A percentile compares a stretch with the other conserved stretches of the same genome.
These are phyloP conservation scores for Ambispora gerdemannii DNA, from an alignment of 192 early-diverging fungal species.

Conservation along the genomic window DNA sequence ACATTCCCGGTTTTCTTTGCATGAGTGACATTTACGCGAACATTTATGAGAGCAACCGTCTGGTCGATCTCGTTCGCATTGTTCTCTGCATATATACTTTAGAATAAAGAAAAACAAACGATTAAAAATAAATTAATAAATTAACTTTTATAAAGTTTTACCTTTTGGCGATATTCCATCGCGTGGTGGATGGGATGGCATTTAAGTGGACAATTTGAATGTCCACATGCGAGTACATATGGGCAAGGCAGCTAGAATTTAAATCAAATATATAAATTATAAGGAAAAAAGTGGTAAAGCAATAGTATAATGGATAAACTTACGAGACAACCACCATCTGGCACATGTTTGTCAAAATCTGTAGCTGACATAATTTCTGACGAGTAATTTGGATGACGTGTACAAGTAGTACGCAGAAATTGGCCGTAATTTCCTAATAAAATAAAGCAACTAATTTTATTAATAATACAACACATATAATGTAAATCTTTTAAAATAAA, in stretches of 20 bases:
- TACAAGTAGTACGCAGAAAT: neutral
- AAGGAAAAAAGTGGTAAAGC: neutral
- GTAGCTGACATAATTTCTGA: neutral
- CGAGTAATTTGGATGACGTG: neutral
- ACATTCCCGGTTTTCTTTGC: neutral
- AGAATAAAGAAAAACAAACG: neutral
- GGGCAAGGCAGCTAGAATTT: too few species aligned
- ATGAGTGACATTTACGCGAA: neutral
- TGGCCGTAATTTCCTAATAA: neutral
- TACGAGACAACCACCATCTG: neutral
- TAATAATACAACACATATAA: too few species aligned
- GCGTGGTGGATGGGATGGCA: constrained; percentile 1
- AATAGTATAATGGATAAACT: neutral
- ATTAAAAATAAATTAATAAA: neutral
- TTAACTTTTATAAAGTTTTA: neutral
- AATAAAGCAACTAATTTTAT: too few species aligned
- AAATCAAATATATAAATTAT: neutral
- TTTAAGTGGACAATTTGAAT: neutral
- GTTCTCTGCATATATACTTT: neutral
- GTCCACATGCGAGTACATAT: too few species aligned
- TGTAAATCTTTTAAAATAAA: neutral
- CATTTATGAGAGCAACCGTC: neutral
- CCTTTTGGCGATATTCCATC: neutral
- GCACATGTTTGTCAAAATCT: neutral
- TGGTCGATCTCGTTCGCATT: neutral